Conservation (phyloP, 495 filamentous ascomycete genomes). For the Penicillium malachiteum region DNA sequence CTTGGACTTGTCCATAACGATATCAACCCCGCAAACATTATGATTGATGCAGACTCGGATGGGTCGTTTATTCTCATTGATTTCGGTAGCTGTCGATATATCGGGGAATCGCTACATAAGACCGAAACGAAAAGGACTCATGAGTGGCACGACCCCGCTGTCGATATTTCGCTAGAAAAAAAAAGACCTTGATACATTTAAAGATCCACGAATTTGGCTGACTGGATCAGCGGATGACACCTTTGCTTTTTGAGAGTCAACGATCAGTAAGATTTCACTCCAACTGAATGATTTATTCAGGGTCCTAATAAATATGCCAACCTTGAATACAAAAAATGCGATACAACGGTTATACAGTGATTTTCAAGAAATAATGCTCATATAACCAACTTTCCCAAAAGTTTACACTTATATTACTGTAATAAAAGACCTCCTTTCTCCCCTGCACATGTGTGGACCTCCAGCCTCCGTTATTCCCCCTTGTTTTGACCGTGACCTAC, state of each 20-base stretch:
- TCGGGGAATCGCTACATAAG: slow-evolving; percentile 20
- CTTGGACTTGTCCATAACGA: slow-evolving; percentile 40
- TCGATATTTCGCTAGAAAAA: slow-evolving; percentile 20
- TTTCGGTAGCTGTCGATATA: slow-evolving; percentile 35
- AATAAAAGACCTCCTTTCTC: no score
- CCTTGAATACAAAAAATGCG: no score
- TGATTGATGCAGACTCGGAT: slow-evolving; percentile 35
- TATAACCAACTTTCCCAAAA: no score
- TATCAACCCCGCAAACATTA: slow-evolving; percentile 38
- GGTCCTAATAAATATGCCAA: no score
- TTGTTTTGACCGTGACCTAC: no score
- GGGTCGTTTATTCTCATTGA: slow-evolving; percentile 37
- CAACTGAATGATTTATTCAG: no score
- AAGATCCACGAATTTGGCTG: slow-evolving; percentile 17
- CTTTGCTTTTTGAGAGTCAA: background rate
- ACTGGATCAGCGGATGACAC: slow-evolving; percentile 1
- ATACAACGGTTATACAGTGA: no score
- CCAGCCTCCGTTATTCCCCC: no score
- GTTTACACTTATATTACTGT: no score
- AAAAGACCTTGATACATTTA: slow-evolving; percentile 21
- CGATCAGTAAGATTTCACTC: no score
- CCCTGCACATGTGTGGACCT: no score
- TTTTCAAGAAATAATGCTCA: no score
- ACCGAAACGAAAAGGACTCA: slow-evolving; percentile 23
- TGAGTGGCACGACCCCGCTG: slow-evolving; percentile 20